Percentiles rank a stretch among this genome's conserved stretches.
Evolutionary conservation across 176 grass and related monocot species (phyloP).

Genomic region (Phoenix dactylifera): DNA sequence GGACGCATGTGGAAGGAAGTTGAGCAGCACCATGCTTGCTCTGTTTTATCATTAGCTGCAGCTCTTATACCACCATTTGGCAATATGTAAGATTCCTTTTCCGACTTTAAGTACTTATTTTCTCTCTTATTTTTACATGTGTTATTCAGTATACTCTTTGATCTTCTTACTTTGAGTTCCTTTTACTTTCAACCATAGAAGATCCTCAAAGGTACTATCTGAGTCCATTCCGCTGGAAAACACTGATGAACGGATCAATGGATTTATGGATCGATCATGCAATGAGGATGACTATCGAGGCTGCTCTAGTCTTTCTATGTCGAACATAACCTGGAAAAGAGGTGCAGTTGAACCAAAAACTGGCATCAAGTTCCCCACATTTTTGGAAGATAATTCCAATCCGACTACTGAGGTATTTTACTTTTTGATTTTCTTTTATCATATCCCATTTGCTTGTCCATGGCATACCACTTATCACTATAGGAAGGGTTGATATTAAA

Average conservation of each 20-base stretch:
- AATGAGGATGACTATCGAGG: slow-evolving; percentile 28
- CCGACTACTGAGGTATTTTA: slow-evolving; percentile 41
- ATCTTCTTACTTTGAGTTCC: slow-evolving; percentile 15
- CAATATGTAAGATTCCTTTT: slow-evolving; percentile 48
- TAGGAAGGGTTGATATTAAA: no score
- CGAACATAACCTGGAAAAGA: slow-evolving; percentile 51
- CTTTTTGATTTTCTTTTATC: not conserved
- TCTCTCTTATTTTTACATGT: slow-evolving; percentile 6
- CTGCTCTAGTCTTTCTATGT: slow-evolving; percentile 36
- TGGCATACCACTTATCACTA: no score
- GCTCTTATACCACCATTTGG: slow-evolving; percentile 48
- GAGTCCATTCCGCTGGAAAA: slow-evolving; percentile 45
- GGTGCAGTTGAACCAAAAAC: slow-evolving; percentile 88
- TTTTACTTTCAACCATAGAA: slow-evolving; percentile 27
- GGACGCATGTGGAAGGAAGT: slow-evolving; percentile 48
- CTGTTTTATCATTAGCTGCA: slow-evolving; percentile 59
- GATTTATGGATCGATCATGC: slow-evolving; percentile 11
- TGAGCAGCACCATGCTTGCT: slow-evolving; percentile 30
- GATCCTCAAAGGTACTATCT: slow-evolving; percentile 65
- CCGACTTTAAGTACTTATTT: not conserved
- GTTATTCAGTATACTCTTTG: not conserved
- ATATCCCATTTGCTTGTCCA: not conserved
- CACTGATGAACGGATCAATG: slow-evolving; percentile 19
- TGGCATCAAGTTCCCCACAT: slow-evolving; percentile 87
- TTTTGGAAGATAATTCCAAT: slow-evolving; percentile 56